Evolutionary conservation across 345 rosid species (phyloP).

Genomic region (Litchi chinensis): DNA sequence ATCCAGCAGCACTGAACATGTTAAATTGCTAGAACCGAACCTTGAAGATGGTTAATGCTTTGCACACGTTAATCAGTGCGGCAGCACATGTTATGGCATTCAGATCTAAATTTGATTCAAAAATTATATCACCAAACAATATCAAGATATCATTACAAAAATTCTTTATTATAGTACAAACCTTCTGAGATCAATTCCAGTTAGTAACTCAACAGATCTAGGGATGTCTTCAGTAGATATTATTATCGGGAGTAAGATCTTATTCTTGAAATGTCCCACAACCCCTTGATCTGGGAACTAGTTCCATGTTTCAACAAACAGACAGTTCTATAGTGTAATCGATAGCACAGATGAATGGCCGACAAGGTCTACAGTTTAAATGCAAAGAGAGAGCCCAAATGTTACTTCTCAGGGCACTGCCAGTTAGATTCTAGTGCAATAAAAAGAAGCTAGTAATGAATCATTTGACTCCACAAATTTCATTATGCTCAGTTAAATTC

Average conservation of each 20-base stretch:
- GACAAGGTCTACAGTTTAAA: background rate
- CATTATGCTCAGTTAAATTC: background rate
- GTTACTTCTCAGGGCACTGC: background rate
- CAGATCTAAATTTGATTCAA: background rate
- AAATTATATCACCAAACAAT: background rate
- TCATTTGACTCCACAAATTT: background rate
- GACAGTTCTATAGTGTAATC: no score
- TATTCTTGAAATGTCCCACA: background rate
- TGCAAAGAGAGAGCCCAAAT: background rate
- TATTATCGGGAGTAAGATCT: background rate
- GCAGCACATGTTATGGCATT: no score
- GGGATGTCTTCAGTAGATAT: background rate
- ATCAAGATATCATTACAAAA: background rate
- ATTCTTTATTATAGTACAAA: no score
- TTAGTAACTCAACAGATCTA: background rate
- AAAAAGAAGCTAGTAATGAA: background rate
- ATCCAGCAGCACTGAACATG: no score
- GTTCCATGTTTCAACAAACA: no score
- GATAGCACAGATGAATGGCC: no score
- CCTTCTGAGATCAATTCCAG: background rate
- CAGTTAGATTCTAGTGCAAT: background rate
- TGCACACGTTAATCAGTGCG: no score
- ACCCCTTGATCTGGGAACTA: background rate
- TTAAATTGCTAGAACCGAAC: no score
- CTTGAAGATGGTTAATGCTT: no score